phyloP scores from a whole-genome alignment of 345 rosid genomes.

The Eucalyptus sideroxylon region DNA sequence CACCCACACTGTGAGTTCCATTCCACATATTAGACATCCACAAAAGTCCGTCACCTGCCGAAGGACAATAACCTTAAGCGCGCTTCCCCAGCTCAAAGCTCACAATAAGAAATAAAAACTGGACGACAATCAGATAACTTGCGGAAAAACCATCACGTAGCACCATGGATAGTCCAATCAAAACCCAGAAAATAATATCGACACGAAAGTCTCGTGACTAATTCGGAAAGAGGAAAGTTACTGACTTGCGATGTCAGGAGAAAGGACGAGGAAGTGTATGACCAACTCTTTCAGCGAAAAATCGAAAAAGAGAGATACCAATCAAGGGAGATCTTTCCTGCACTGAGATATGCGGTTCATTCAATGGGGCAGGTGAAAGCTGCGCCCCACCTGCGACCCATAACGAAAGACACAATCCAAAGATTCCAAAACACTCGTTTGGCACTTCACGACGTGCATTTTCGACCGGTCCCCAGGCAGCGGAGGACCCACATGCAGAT shows the following conservation, averaged over 20 bases:
- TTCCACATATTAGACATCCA: conserved; percentile 5
- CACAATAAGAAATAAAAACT: background rate
- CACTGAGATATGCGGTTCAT: background rate
- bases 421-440: background rate
- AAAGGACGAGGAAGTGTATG: background rate
- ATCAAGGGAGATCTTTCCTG: background rate
- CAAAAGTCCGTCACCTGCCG: background rate
- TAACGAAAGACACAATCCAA: background rate
- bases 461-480: background rate
- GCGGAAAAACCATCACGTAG: background rate
- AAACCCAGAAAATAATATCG: background rate
- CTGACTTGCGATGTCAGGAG: background rate
- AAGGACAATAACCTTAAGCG: background rate
- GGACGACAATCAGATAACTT: background rate
- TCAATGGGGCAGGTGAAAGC: background rate
- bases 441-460: background rate
- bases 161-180: background rate
- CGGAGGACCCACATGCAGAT: background rate
- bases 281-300: background rate
- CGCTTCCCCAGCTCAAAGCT: background rate
- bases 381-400: background rate
- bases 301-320: background rate
- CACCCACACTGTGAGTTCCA: conserved; percentile 34
- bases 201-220: background rate
- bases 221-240: background rate